Evolutionary conservation across 2,329 filamentous ascomycete species (phyloP).

Genomic region (Botryotinia convoluta): DNA sequence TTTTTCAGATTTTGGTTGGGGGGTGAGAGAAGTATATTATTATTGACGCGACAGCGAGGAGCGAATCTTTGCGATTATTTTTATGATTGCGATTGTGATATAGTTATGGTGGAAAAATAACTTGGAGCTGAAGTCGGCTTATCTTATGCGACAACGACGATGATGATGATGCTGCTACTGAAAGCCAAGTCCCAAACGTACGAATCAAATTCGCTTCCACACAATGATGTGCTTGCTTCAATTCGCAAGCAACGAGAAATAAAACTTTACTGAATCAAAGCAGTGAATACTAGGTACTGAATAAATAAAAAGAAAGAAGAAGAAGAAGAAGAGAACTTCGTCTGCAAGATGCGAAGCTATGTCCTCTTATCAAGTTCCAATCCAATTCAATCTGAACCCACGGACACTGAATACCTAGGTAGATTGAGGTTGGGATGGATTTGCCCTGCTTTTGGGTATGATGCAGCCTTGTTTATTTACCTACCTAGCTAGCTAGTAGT

Average conservation of each 20-base stretch:
- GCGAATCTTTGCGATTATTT: not conserved
- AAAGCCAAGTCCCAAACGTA: not conserved
- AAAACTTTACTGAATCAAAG: not conserved
- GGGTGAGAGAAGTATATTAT: not conserved
- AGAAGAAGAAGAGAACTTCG: not conserved
- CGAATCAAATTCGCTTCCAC: constrained; percentile 2
- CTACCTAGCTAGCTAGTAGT: not conserved
- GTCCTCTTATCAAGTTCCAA: not conserved
- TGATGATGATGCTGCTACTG: not conserved
- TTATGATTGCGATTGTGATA: not conserved
- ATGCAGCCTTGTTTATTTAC: constrained; percentile 11
- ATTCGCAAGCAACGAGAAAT: not conserved
- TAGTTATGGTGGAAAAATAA: not conserved
- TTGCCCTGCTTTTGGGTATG: constrained; percentile 13
- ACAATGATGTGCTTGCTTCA: not conserved
- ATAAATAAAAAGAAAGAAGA: not conserved
- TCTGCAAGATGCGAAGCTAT: not conserved
- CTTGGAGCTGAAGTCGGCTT: constrained; percentile 12
- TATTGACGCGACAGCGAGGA: not conserved
- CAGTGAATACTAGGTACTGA: not conserved
- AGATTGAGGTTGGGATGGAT: not conserved
- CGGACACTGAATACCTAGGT: not conserved
- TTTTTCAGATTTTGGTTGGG: not conserved
- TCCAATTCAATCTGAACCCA: not conserved
- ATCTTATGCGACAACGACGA: constrained; percentile 15